Evolutionary conservation across 176 grass and related monocot species (phyloP).

Genomic region (Pontederia crassipes): DNA sequence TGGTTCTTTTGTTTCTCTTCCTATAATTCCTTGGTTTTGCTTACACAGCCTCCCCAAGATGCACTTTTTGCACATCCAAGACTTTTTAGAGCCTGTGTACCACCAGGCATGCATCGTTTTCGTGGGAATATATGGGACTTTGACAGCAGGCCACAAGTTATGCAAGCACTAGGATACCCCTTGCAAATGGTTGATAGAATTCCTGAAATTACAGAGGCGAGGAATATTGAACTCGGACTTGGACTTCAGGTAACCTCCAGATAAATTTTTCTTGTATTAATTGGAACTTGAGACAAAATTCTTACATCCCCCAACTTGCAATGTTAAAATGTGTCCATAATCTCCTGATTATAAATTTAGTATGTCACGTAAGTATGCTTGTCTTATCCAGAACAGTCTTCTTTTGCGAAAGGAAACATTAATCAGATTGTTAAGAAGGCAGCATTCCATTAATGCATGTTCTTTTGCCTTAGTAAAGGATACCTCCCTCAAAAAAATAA

Average conservation of each 20-base stretch:
- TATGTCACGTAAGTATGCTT: too few relatives aligned
- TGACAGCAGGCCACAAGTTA: slow-evolving; percentile 67
- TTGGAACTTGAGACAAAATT: too few relatives aligned
- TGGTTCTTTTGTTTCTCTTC: neutral
- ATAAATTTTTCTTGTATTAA: neutral
- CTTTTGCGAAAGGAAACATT: too few relatives aligned
- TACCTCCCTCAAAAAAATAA: too few relatives aligned
- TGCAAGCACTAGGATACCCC: slow-evolving; percentile 67
- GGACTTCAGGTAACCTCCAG: slow-evolving; percentile 67
- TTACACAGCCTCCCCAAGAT: slow-evolving; percentile 77
- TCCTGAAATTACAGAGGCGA: slow-evolving; percentile 93
- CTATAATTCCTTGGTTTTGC: slow-evolving; percentile 14
- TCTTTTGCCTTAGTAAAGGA: too few relatives aligned
- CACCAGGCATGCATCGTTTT: slow-evolving; percentile 97
- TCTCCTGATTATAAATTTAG: too few relatives aligned
- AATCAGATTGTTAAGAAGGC: too few relatives aligned
- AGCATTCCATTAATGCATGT: too few relatives aligned
- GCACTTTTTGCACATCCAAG: slow-evolving; percentile 92
- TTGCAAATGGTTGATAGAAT: slow-evolving; percentile 73
- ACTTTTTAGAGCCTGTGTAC: slow-evolving; percentile 94
- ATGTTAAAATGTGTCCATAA: too few relatives aligned
- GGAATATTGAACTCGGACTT: slow-evolving; percentile 96
- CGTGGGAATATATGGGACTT: slow-evolving; percentile 96
- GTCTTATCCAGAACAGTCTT: too few relatives aligned
- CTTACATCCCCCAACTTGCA: too few relatives aligned